Percentiles rank a stretch among this genome's conserved stretches.
Conservation (phyloP, 306 rosid genomes). For the Herpetospermum pedunculosum region DNA sequence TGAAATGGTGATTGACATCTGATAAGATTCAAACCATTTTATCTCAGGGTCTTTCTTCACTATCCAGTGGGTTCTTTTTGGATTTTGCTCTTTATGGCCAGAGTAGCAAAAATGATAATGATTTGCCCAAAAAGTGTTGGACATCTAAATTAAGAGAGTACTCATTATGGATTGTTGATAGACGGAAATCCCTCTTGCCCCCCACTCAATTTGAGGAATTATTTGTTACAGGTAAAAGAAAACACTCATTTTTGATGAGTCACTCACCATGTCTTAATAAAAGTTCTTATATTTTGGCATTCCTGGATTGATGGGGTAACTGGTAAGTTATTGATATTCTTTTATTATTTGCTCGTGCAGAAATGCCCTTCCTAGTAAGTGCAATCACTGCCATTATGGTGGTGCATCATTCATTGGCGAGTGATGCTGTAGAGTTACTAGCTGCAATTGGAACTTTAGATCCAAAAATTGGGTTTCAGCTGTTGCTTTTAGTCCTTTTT, state of each 20-base stretch:
- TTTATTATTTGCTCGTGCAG: conserved; percentile 28
- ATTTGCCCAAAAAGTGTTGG: conserved; percentile 42
- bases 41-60: conserved; percentile 54
- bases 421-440: conserved; percentile 52
- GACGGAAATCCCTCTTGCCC: conserved; percentile 42
- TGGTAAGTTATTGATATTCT: background rate
- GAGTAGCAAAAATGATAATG: conserved; percentile 24
- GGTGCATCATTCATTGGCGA: conserved; percentile 52
- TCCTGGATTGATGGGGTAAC: background rate
- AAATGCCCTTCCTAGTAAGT: conserved; percentile 53
- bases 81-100: conserved; percentile 27
- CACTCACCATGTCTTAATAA: conserved; percentile 1
- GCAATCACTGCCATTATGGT: conserved; percentile 57
- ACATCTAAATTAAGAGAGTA: conserved; percentile 45
- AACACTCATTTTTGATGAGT: conserved; percentile 2
- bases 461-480: conserved; percentile 70
- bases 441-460: conserved; percentile 64
- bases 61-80: conserved; percentile 36
- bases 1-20: conserved; percentile 1
- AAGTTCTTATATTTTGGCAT: background rate
- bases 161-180: conserved; percentile 49
- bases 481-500: conserved; percentile 64
- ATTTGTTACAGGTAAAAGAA: conserved; percentile 48
- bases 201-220: conserved; percentile 47
- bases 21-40: conserved; percentile 14